Conservation (phyloP, 2,329 filamentous ascomycete genomes). For the Byssoonygena ceratinophila region DNA sequence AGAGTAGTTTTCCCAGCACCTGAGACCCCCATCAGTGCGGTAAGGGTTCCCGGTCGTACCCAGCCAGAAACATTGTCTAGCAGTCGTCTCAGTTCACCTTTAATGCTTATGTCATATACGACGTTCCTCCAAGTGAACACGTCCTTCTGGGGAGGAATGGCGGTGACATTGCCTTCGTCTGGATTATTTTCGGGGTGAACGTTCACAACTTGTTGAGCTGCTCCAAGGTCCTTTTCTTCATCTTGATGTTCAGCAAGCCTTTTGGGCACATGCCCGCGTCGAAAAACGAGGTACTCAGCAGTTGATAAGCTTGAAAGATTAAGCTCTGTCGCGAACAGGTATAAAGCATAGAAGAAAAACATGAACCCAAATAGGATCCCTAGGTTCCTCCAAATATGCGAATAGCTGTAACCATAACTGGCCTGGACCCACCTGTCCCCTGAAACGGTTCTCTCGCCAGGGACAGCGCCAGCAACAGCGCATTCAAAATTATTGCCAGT, state of each 20-base stretch:
- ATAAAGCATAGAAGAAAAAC: slow-evolving; percentile 52
- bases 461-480: slow-evolving; percentile 44
- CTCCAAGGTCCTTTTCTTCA: slow-evolving; percentile 5
- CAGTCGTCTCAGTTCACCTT: slow-evolving; percentile 42
- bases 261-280: slow-evolving; percentile 43
- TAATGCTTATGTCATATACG: slow-evolving; percentile 45
- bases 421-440: slow-evolving; percentile 51
- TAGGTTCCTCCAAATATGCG: slow-evolving; percentile 56
- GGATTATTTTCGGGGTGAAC: slow-evolving; percentile 7
- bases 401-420: slow-evolving; percentile 48
- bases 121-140: slow-evolving; percentile 47
- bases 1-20: slow-evolving; percentile 55
- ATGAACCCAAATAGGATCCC: slow-evolving; percentile 57
- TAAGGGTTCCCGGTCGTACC: slow-evolving; percentile 48
- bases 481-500: slow-evolving; percentile 45
- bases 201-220: background rate
- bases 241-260: slow-evolving; percentile 14
- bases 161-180: slow-evolving; percentile 16
- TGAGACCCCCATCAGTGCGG: slow-evolving; percentile 51
- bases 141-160: slow-evolving; percentile 29
- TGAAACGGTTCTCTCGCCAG: slow-evolving; percentile 45
- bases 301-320: slow-evolving; percentile 54
- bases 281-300: slow-evolving; percentile 61
- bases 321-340: slow-evolving; percentile 54
- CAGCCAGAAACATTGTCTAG: slow-evolving; percentile 46